phyloP scores from a whole-genome alignment of 139 green algal genomes.

The Zygnema cylindricum region DNA sequence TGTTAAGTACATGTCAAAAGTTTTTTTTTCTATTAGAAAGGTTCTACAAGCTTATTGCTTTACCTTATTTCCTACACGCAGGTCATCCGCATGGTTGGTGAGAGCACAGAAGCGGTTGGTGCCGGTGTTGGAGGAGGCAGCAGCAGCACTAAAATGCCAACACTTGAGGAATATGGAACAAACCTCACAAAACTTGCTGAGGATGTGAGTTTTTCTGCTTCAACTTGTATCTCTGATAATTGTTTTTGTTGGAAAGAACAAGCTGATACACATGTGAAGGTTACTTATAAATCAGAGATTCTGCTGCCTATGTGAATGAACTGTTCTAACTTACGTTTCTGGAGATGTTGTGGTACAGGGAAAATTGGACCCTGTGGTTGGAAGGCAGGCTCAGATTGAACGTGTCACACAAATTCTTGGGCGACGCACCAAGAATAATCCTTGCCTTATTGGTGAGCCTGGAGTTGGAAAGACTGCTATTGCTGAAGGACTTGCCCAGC shows the following conservation, averaged over 20 bases:
- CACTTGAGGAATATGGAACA: slow-evolving; percentile 97
- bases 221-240: too few species aligned
- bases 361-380: slow-evolving; percentile 97
- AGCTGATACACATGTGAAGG: too few species aligned
- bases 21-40: too few species aligned
- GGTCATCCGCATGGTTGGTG: slow-evolving; percentile 99
- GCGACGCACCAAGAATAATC: slow-evolving; percentile 98
- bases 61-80: too few species aligned
- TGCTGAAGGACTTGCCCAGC: slow-evolving; percentile 95
- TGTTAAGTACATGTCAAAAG: too few species aligned
- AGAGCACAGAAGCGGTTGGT: slow-evolving; percentile 93
- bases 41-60: too few species aligned
- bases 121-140: slow-evolving; percentile 76
- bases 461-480: slow-evolving; percentile 98
- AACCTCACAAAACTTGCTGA: slow-evolving; percentile 94
- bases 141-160: slow-evolving; percentile 96
- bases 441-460: slow-evolving; percentile 97
- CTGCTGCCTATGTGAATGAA: too few species aligned
- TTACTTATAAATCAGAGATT: too few species aligned
- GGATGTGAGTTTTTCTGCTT: slow-evolving; percentile 12
- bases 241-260: too few species aligned
- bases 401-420: slow-evolving; percentile 98
- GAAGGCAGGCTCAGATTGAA: slow-evolving; percentile 95
- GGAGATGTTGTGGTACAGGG: too few species aligned
- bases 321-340: too few species aligned